These are phyloP conservation scores for Millerozyma acaciae DNA, from an alignment of 805 yeast genomes.

Conservation along the genomic window DNA sequence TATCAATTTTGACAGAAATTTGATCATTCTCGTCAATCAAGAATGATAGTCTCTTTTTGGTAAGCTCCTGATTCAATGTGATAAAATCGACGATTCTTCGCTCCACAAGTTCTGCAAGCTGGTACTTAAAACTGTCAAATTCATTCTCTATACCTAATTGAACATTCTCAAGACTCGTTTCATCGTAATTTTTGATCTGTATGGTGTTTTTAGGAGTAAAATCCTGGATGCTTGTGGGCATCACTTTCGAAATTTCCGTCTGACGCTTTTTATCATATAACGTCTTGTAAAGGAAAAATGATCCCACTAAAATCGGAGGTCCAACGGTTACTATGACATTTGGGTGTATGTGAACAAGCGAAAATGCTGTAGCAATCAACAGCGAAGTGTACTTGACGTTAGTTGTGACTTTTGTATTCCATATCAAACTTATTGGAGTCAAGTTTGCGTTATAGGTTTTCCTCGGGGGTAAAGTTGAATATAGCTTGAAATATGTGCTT, in stretches of 20 bases:
- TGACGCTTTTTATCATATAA: slow-evolving; percentile 6
- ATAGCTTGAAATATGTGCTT: not conserved
- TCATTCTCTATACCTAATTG: slow-evolving; percentile 34
- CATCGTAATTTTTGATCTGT: slow-evolving; percentile 29
- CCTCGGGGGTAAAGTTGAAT: slow-evolving; percentile 24
- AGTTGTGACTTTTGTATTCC: slow-evolving; percentile 25
- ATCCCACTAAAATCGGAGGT: slow-evolving; percentile 32
- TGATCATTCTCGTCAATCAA: slow-evolving; percentile 33
- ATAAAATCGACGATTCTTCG: slow-evolving; percentile 25
- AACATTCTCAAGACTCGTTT: slow-evolving; percentile 25
- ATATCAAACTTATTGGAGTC: slow-evolving; percentile 19
- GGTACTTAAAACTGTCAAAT: slow-evolving; percentile 30
- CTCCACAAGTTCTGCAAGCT: slow-evolving; percentile 24
- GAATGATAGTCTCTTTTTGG: slow-evolving; percentile 3
- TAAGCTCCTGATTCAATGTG: slow-evolving; percentile 10
- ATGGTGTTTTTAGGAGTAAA: slow-evolving; percentile 10
- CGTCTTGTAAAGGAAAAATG: slow-evolving; percentile 19
- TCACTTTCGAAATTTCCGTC: slow-evolving; percentile 14
- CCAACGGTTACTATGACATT: slow-evolving; percentile 30
- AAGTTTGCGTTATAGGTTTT: slow-evolving; percentile 26
- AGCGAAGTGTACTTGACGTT: slow-evolving; percentile 26
- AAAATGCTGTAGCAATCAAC: slow-evolving; percentile 21
- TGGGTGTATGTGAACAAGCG: slow-evolving; percentile 34
- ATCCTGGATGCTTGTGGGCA: slow-evolving; percentile 4
- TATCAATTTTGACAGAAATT: slow-evolving; percentile 20